phyloP scores from a whole-genome alignment of 169 alveolate species.

The Babesia divergens region DNA sequence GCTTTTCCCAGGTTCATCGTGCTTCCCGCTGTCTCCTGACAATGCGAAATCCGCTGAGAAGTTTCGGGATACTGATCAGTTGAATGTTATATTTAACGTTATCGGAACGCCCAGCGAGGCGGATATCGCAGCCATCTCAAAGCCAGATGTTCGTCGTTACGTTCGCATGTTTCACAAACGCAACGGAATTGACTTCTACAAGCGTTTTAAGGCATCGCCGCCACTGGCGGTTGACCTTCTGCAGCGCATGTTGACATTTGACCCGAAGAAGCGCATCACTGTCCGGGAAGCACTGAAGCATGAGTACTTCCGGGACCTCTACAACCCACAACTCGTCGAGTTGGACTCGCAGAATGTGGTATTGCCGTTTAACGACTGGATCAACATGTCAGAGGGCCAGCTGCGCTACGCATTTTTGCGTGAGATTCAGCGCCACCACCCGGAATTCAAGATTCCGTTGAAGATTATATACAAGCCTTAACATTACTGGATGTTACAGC shows the following conservation, averaged over 20 bases:
- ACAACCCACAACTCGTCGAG: conserved; percentile 53
- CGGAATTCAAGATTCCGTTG: conserved; percentile 79
- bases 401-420: conserved; percentile 79
- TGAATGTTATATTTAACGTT: conserved; percentile 92
- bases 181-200: conserved; percentile 73
- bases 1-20: conserved; percentile 94
- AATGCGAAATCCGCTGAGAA: conserved; percentile 80
- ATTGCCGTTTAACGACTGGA: conserved; percentile 89
- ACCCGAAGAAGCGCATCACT: conserved; percentile 89
- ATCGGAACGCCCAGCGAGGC: conserved; percentile 96
- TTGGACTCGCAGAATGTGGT: conserved; percentile 51
- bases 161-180: conserved; percentile 79
- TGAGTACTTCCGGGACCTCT: conserved; percentile 86
- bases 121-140: conserved; percentile 84
- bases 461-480: conserved; percentile 52
- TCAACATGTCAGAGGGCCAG: conserved; percentile 85
- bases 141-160: conserved; percentile 83
- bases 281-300: conserved; percentile 90
- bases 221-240: conserved; percentile 87
- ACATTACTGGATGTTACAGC: conserved; percentile 22
- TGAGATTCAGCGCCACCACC: conserved; percentile 80
- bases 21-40: conserved; percentile 95
- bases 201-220: conserved; percentile 83
- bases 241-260: conserved; percentile 88
- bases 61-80: conserved; percentile 89